Evolutionary conservation across 495 filamentous ascomycete genomes (phyloP).

Genomic region (Neurospora discreta): DNA sequence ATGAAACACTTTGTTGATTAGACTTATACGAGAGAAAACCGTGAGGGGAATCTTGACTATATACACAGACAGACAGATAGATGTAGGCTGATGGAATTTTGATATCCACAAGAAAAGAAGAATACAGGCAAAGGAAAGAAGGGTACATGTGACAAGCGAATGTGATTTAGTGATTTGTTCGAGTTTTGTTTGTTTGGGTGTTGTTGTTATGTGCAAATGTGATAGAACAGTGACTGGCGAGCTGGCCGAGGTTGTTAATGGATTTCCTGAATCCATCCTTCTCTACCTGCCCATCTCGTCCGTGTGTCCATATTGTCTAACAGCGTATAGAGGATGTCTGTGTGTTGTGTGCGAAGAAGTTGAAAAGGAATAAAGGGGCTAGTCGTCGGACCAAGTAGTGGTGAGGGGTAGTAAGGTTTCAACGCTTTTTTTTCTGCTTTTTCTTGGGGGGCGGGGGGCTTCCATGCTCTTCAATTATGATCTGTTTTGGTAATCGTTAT

Average conservation of each 20-base stretch:
- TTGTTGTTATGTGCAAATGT: not conserved
- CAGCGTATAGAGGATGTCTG: not conserved
- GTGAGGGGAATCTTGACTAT: not conserved
- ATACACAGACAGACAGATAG: not conserved
- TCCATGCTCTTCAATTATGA: not conserved
- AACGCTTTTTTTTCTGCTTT: not conserved
- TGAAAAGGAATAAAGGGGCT: not conserved
- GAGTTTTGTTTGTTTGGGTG: not conserved
- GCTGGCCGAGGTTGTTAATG: not conserved
- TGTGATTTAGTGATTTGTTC: not conserved
- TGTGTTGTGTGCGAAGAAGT: not conserved
- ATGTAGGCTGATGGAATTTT: not conserved
- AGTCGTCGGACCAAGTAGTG: not conserved
- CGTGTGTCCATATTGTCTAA: not conserved
- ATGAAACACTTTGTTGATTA: not conserved
- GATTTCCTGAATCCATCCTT: not conserved
- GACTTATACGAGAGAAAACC: not conserved
- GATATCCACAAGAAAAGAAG: not conserved
- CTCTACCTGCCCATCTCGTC: not conserved
- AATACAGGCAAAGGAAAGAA: not conserved
- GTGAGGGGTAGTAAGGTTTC: not conserved
- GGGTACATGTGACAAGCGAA: not conserved
- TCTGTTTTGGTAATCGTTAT: not conserved
- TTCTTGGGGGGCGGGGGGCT: too few relatives aligned
- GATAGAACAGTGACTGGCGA: not conserved